These are phyloP conservation scores for Moniliella sp. DNA, from an alignment of 1,284 basidiomycete genomes.

Conservation along the genomic window DNA sequence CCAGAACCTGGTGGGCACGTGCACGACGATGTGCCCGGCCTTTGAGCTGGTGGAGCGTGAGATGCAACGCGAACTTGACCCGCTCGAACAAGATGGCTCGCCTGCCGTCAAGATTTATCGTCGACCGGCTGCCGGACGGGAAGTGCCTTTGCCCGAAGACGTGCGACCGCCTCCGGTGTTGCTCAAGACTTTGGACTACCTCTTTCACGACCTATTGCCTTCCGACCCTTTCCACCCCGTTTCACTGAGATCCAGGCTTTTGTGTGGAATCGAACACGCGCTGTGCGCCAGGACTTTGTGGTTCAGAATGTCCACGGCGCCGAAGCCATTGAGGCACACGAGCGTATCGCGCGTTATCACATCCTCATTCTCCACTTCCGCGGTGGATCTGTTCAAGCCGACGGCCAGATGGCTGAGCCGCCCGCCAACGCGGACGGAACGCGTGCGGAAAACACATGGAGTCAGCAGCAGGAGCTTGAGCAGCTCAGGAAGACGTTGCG, in stretches of 20 bases:
- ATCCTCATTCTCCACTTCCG: slow-evolving; percentile 58
- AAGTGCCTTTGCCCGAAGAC: slow-evolving; percentile 63
- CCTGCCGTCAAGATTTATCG: slow-evolving; percentile 78
- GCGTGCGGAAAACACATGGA: slow-evolving; percentile 40
- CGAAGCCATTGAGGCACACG: slow-evolving; percentile 67
- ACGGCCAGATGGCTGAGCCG: slow-evolving; percentile 21
- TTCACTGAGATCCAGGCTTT: slow-evolving; percentile 58
- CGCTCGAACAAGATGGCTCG: slow-evolving; percentile 47
- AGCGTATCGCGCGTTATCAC: slow-evolving; percentile 79
- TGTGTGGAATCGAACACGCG: slow-evolving; percentile 72
- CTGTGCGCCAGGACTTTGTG: slow-evolving; percentile 78
- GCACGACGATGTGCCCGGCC: slow-evolving; percentile 75
- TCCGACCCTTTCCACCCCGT: slow-evolving; percentile 38
- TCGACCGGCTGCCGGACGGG: slow-evolving; percentile 68
- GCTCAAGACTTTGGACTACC: slow-evolving; percentile 66
- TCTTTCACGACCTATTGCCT: slow-evolving; percentile 60
- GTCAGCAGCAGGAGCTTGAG: slow-evolving; percentile 57
- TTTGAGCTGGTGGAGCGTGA: slow-evolving; percentile 79
- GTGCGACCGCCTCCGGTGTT: slow-evolving; percentile 66
- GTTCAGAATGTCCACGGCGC: slow-evolving; percentile 63
- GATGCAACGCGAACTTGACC: slow-evolving; percentile 65
- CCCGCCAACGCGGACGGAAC: not conserved
- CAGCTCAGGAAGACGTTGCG: slow-evolving; percentile 72
- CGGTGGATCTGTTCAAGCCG: slow-evolving; percentile 35
- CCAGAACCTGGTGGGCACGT: slow-evolving; percentile 70